phyloP scores from a whole-genome alignment of 2,329 filamentous ascomycete genomes.

The Lasiodiplodia sp. region DNA sequence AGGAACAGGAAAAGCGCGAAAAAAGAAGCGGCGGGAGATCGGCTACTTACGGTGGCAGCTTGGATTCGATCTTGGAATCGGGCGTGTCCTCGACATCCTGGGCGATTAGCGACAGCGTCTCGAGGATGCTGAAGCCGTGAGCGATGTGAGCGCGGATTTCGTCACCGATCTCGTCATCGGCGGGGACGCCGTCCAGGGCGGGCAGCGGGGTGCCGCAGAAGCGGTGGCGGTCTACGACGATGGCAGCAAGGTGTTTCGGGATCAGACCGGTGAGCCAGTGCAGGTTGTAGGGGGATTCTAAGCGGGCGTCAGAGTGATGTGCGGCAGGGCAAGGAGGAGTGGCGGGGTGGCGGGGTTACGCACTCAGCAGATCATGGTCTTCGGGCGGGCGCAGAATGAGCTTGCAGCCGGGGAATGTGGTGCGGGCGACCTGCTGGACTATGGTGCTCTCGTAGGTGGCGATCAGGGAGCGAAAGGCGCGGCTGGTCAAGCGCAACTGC shows the following conservation, averaged over 20 bases:
- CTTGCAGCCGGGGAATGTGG: slow-evolving; percentile 38
- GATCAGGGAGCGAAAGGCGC: slow-evolving; percentile 37
- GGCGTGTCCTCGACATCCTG: slow-evolving; percentile 33
- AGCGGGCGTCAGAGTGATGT: neutral
- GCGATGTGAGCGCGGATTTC: slow-evolving; percentile 39
- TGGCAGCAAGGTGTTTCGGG: slow-evolving; percentile 40
- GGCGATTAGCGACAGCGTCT: slow-evolving; percentile 39
- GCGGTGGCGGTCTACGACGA: slow-evolving; percentile 40
- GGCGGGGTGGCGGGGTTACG: slow-evolving; percentile 20
- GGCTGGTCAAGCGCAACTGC: slow-evolving; percentile 36
- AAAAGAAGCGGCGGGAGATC: neutral
- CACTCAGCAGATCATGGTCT: slow-evolving; percentile 26
- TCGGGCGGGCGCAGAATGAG: slow-evolving; percentile 23
- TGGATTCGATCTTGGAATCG: slow-evolving; percentile 31
- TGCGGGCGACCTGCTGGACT: slow-evolving; percentile 38
- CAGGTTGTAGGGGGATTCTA: slow-evolving; percentile 23
- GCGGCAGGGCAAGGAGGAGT: neutral
- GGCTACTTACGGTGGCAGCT: slow-evolving; percentile 24
- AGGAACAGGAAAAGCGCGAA: neutral
- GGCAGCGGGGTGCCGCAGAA: slow-evolving; percentile 33
- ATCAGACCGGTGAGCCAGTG: slow-evolving; percentile 41
- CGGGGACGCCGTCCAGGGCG: slow-evolving; percentile 39
- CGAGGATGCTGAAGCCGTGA: slow-evolving; percentile 41
- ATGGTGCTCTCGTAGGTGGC: slow-evolving; percentile 40
- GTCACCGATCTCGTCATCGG: slow-evolving; percentile 42